Base-by-base conservation (phyloP, 176 grass and related monocot genomes). In the Otatea glauca region DNA sequence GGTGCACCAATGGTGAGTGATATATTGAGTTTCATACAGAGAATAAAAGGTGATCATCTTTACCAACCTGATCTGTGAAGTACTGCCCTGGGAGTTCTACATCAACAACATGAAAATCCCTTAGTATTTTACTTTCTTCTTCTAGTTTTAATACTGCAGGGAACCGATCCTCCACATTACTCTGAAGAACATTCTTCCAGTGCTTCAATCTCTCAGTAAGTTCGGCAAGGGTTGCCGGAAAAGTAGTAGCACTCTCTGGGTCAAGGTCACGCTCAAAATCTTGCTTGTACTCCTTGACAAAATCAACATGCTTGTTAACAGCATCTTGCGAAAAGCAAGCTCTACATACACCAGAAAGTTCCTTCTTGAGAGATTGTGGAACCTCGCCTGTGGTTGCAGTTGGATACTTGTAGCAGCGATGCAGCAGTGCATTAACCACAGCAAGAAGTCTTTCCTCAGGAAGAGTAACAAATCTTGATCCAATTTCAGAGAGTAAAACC, bases 251-350 rank as follows among this genome's bases (percentile, higher is more conserved):
- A 24, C 91, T 95, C 76, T 99, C 96, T 58, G 96, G 96, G 71
- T 99, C 96, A 87, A 99, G 93, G 86, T 96, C 91, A 79, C 89
- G 93, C 61, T 99, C 96, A 80, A 99, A 99, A 35, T 99, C 96
- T 74, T 92, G 89, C 85, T 99, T 99, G 88, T 99, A 99, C 69
- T 96, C 96, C 81, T 91, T 95, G 68, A 99, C 96, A 92, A 99
- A 99, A 87, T 99, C 96, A 68, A 99, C 96, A 75, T 99, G 96
- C 78, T 99, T 99, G 86, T 94, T 99, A 77, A 99, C 93, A 85
- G 96, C 96, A 90, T 99, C 96, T 83, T 89, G 89, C 18, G 96
- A 99, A 74, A 99, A 99, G 85, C 96, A 99, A 85, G 96, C 96
- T 87, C 91, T 89, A 73, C 96, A 99, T 51, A 99, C 96, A 84